These are phyloP conservation scores for Sedum album DNA, from an alignment of 164 flowering plant genomes.

Conservation along the genomic window DNA sequence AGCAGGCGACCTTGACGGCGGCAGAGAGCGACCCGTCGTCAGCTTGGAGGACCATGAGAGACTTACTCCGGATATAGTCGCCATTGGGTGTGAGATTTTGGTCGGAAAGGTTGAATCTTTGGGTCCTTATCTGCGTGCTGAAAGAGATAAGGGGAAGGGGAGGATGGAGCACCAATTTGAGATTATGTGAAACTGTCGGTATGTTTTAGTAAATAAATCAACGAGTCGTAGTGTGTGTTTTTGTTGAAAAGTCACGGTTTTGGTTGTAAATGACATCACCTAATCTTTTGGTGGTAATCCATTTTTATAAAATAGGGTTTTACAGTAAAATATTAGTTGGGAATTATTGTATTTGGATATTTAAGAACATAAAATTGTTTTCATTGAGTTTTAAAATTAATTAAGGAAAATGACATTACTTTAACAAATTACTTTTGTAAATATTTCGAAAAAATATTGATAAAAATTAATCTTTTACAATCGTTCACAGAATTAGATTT, in stretches of 20 bases:
- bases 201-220: neutral
- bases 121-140: neutral
- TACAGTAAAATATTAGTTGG: no score
- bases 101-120: neutral
- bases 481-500: no score
- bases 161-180: neutral
- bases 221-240: neutral
- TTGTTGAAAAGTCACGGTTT: neutral
- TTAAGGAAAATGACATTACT: no score
- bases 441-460: no score
- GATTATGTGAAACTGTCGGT: neutral
- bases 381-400: no score
- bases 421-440: no score
- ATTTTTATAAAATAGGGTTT: no score
- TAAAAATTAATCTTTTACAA: no score
- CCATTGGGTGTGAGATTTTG: conserved; percentile 10
- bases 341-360: no score
- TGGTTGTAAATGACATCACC: neutral
- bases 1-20: neutral
- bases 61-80: conserved; percentile 19
- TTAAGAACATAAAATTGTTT: no score
- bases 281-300: no score
- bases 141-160: neutral
- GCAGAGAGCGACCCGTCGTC: neutral
- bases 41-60: conserved; percentile 23